Evolutionary conservation across 768 basidiomycete species (phyloP).

Genomic region (Mycena indigotica): DNA sequence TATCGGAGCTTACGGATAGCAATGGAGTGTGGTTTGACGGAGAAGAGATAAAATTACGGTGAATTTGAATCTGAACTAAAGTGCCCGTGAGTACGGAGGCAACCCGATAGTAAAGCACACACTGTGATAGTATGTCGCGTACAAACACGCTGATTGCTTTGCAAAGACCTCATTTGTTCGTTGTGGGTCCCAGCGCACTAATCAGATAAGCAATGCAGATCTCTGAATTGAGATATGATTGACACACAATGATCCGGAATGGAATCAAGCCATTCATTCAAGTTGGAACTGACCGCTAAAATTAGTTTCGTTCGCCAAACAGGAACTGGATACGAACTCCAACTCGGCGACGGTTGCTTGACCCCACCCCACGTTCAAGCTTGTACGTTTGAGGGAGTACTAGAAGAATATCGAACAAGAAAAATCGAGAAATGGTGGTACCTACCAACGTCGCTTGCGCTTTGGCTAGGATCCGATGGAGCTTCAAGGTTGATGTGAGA

Average conservation of each 20-base stretch:
- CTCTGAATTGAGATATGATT: conserved; percentile 18
- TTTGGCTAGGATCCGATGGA: conserved; percentile 62
- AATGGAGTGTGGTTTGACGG: background rate
- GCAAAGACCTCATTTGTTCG: background rate
- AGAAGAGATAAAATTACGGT: background rate
- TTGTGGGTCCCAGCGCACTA: conserved; percentile 1
- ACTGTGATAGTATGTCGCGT: background rate
- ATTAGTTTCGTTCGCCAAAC: background rate
- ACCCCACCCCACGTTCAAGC: conserved; percentile 59
- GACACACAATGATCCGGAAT: conserved; percentile 56
- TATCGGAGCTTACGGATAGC: background rate
- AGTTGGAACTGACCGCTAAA: conserved; percentile 41
- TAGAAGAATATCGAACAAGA: conserved; percentile 26
- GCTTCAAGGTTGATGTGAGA: conserved; percentile 55
- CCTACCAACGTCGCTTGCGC: conserved; percentile 59
- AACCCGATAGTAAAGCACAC: background rate
- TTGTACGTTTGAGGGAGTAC: conserved; percentile 73
- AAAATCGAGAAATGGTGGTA: too few species aligned
- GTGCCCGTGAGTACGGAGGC: background rate
- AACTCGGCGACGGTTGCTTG: conserved; percentile 68
- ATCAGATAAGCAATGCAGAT: conserved; percentile 56
- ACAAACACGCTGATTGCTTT: background rate
- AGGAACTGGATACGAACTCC: conserved; percentile 35
- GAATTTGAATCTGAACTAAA: conserved; percentile 4
- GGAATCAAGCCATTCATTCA: conserved; percentile 75